Base-by-base conservation (phyloP, 495 filamentous ascomycete genomes). In the Bacidia rubella region DNA sequence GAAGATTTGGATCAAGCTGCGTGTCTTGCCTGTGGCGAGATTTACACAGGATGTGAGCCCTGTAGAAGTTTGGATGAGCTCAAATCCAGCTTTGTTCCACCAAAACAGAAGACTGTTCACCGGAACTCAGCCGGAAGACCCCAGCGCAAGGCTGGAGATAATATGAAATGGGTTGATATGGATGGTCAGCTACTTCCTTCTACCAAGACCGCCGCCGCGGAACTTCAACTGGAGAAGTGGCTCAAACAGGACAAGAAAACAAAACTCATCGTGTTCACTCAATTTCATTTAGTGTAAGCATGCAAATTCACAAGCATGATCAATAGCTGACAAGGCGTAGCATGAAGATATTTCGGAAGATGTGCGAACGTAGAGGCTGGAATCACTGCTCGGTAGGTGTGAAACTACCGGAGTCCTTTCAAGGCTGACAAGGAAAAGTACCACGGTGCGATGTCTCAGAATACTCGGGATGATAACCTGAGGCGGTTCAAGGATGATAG, bases 241-340 rank as follows among this genome's bases (percentile, higher is more conserved):
- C 48, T 75, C 0, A 21, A 54, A 3, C 57, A 65, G 0, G 65
- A 68, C 2, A 49, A 61, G 2, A 58, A 60, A 0, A 59, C 57
- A 12, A 70, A 71, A 49, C 60, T 77, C 3, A 68, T 73, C 0
- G 51, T 74, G 10, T 74, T 73, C 50, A 65, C 57, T 1, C 62
- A 73, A 10, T 75, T 68, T 12, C 45, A 51, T 25, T 32, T 57
- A 40, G 17, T 60, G 57, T 60, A 19, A 41, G 57, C 52, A 39
- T 29, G 32, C 49, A 24, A 23, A 20, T 29, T 2, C 39, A 19
- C 19, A n/a, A n/a, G n/a, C 0, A 44, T n/a, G 15, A 17, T 9
- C 17, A 24, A 15, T 42, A 2, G 45, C 17, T 20, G 21, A 49
- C 44, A 29, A 1, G 63, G 0, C 44, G 57, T 25, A 66, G 65